Base-by-base conservation (phyloP, 2,329 filamentous ascomycete species). In the Teratosphaeria epicoccoides region DNA sequence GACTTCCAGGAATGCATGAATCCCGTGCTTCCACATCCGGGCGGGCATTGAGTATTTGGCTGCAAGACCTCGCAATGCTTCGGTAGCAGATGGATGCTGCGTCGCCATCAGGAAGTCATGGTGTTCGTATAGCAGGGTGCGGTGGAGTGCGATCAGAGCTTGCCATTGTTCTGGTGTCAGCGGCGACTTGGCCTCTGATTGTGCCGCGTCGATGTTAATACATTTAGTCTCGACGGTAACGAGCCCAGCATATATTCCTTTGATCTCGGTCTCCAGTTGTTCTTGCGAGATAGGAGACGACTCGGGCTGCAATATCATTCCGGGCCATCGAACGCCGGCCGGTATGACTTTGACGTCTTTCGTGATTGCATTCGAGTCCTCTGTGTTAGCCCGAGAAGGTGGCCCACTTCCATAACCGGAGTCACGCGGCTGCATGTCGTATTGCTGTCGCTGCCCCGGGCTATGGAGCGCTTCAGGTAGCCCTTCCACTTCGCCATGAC, bases 21-120 rank as follows among this genome's bases (percentile, higher is more conserved):
- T 96, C 0, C 87, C 91, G 60, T 95, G 87, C 0, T 88, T 78
- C 93, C 93, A 97, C 87, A 97, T 93, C 0, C 91, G 75, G 0
- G 87, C 88, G 0, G 91, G 90, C 88, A 97, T 96, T 0, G 83
- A 82, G 59, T 95, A 95, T 55, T 93, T 93, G 0, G 78, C 77
- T 0, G 89, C 84, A 0, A 96, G 68, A 0, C 80, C 73, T 2
- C 79, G 76, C 0, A 97, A 66, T 0, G 83, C 80, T 0, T 76
- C 75, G 23, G 78, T 86, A 0, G 88, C 87, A 0, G 83, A 85
- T 0, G 88, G 90, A 62, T 97, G 89, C 59, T 96, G 89, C 0
- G 82, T 87, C 0, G 90, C 90, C 1, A 95, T 72, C 52, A 96
- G 90, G 51, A 76, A 76, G 52, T 76, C 73, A 57, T 76, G 73